Conservation (phyloP, 164 flowering plant genomes). For the Chimonanthus praecox region DNA sequence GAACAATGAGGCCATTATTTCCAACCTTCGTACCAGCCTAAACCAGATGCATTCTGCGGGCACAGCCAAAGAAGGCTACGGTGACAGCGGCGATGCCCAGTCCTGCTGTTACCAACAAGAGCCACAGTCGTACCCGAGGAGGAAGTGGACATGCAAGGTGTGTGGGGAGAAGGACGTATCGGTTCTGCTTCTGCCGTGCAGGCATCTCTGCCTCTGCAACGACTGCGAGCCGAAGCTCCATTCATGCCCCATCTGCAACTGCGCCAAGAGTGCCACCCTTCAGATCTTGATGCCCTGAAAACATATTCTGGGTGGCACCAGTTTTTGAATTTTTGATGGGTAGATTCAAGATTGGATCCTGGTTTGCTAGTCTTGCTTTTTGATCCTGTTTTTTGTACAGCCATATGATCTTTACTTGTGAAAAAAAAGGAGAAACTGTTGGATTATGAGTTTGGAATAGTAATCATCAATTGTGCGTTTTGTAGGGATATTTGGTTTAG, state of each 20-base stretch:
- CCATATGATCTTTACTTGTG: too few species aligned
- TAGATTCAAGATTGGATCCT: too few species aligned
- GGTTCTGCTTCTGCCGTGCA: conserved; percentile 28
- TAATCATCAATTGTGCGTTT: too few species aligned
- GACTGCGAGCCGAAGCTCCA: conserved; percentile 22
- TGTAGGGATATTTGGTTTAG: too few species aligned
- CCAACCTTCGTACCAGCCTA: conserved; percentile 17
- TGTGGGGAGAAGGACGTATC: conserved; percentile 25
- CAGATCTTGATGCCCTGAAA: conserved; percentile 24
- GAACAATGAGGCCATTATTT: conserved; percentile 27
- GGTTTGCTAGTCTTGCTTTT: too few species aligned
- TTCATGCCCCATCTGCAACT: conserved; percentile 26
- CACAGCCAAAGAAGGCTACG: conserved; percentile 24
- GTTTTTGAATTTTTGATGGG: too few species aligned
- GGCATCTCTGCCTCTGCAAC: conserved; percentile 35
- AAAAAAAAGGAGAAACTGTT: too few species aligned
- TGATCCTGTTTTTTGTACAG: too few species aligned
- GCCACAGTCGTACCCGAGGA: conserved; percentile 5
- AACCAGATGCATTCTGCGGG: conserved; percentile 19
- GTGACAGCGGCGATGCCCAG: conserved; percentile 27
- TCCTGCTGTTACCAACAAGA: conserved; percentile 17
- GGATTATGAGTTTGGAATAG: too few species aligned
- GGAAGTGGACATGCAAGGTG: conserved; percentile 16
- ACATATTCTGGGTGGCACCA: neutral
- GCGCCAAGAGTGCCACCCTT: conserved; percentile 23